Evolutionary conservation across 768 basidiomycete species (phyloP), one percentile per base, ranked within the genome.

Genomic region (Russula brevipes): DNA sequence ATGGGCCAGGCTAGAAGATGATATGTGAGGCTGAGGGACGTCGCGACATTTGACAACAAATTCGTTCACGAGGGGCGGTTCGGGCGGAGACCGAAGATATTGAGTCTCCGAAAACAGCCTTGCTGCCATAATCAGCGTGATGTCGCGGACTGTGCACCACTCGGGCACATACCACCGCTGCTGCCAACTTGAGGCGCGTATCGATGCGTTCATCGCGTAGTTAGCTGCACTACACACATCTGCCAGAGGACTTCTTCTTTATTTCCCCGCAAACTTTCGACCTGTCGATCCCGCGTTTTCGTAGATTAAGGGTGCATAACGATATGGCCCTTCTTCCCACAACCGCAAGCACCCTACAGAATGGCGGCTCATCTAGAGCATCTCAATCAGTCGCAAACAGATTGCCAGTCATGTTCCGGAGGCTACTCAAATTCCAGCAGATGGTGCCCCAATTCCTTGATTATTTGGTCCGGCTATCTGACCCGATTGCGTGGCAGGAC

Each of bases 361-460:
- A 63, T 31, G 63, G 68, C 60, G 55, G 39, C 62, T 45, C 50
- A 30, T 54, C 66, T 33, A 66, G 59, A 31, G 16, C 62, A n/a
- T 47, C 67, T 14, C 51, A 69, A 53, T 72, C 65, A 5, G 61
- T 78, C 52, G 76, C 82, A 3, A 81, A 79, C 47, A 85, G 89
- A 19, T 76, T 94, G 31, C 91, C 91, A 17, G 77, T 89, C 42
- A 88, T 94, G 68, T 90, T 96, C 71, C 81, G 86, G 65, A 79
- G 93, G 46, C 73, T 95, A 54, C 84, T 88, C 68, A 82, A 89
- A 63, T 87, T 94, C 68, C 87, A 91, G 60, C 89, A 93, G 74
- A 94, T 95, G 93, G 93, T 87, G 63, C 55, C 83, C 66, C 14
- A 16, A 14, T 47, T 38, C 16, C 54, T 53, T 10, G 51, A 5